These are phyloP conservation scores for Wickerhamiella kurtzmanii DNA, from an alignment of 805 yeast species.

Conservation along the genomic window DNA sequence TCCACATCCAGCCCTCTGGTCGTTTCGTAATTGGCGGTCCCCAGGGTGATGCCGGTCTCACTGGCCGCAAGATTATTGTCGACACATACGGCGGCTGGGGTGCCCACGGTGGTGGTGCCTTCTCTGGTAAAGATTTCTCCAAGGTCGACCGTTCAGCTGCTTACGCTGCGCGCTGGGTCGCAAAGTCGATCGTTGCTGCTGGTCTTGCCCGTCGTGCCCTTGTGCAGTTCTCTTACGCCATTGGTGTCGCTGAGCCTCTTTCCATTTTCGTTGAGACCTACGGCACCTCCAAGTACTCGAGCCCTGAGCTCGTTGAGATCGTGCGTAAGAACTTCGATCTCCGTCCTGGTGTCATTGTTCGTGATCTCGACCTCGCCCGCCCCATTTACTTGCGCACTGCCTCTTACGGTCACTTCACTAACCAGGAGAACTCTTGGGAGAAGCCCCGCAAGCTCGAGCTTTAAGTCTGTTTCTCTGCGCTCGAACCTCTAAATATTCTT, in stretches of 20 bases:
- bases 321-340: conserved; percentile 91
- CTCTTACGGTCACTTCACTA: conserved; percentile 98
- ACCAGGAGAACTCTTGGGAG: conserved; percentile 98
- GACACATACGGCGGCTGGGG: conserved; percentile 99
- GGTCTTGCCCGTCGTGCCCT: conserved; percentile 93
- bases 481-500: not conserved
- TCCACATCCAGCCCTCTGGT: conserved; percentile 99
- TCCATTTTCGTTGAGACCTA: conserved; percentile 95
- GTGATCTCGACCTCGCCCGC: conserved; percentile 92
- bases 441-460: conserved; percentile 50
- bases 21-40: conserved; percentile 99
- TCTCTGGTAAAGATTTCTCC: conserved; percentile 99
- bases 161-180: conserved; percentile 99
- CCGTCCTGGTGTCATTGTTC: conserved; percentile 98
- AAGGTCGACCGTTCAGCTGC: conserved; percentile 99
- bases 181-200: conserved; percentile 91
- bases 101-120: conserved; percentile 99
- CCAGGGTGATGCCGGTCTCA: conserved; percentile 99
- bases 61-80: conserved; percentile 98
- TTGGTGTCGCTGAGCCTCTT: conserved; percentile 99
- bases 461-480: conserved; percentile 15
- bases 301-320: conserved; percentile 81
- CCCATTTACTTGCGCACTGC: conserved; percentile 99
- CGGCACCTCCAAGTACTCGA: conserved; percentile 87
- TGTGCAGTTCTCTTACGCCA: conserved; percentile 98